phyloP scores from a whole-genome alignment of 176 grass and related monocot species.

The Triticum monococcum region DNA sequence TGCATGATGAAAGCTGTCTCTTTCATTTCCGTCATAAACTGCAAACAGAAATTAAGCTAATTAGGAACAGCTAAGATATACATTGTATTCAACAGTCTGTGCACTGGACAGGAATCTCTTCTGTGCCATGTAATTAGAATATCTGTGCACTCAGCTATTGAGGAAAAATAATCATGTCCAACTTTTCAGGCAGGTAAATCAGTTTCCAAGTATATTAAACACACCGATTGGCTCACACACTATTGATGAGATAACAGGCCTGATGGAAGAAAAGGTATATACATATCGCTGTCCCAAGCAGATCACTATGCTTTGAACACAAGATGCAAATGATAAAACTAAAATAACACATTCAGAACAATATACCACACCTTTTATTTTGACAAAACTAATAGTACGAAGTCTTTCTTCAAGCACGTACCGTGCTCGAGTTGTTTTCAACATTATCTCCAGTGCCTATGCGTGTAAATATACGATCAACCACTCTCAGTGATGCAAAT shows the following conservation, averaged over 20 bases:
- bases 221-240: conserved; percentile 2
- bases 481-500: conserved; percentile 86
- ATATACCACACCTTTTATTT: neutral
- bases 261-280: neutral
- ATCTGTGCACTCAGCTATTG: neutral
- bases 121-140: neutral
- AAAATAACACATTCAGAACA: neutral
- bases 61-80: conserved; percentile 16
- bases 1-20: conserved; percentile 97
- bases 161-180: conserved; percentile 12
- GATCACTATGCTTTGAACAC: neutral
- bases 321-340: conserved; percentile 12
- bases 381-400: neutral
- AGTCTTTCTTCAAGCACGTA: conserved; percentile 37
- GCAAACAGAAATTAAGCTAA: conserved; percentile 40
- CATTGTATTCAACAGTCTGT: conserved; percentile 6
- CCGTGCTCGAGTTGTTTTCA: conserved; percentile 93
- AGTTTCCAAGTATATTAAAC: neutral
- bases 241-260: conserved; percentile 3
- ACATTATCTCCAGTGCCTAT: conserved; percentile 80
- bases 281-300: neutral
- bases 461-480: conserved; percentile 91
- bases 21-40: conserved; percentile 99
- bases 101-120: conserved; percentile 8
- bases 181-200: neutral